These are phyloP conservation scores for Sicyos edulis DNA, from an alignment of 306 rosid species.

Conservation along the genomic window DNA sequence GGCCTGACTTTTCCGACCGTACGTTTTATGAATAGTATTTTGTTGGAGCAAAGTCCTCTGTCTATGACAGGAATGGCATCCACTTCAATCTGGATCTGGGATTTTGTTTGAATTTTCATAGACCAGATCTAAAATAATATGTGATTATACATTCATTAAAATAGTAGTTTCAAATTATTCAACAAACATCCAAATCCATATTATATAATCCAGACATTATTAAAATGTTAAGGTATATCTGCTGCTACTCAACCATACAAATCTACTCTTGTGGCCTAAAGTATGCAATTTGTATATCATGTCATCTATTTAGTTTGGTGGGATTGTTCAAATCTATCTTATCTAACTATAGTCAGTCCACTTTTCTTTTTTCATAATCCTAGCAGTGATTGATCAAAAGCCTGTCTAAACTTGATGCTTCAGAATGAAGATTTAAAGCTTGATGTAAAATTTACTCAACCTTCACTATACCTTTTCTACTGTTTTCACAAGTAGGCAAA, in stretches of 20 bases:
- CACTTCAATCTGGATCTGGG: background rate
- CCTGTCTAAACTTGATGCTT: background rate
- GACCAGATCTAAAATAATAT: background rate
- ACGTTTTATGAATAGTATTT: conserved; percentile 6
- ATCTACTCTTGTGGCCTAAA: background rate
- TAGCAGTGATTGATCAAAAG: conserved; percentile 4
- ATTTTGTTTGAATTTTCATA: background rate
- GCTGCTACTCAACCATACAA: background rate
- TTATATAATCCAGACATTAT: background rate
- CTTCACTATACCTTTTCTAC: background rate
- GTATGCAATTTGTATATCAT: background rate
- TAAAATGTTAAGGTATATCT: background rate
- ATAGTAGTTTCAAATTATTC: background rate
- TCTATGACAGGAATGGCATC: conserved; percentile 1
- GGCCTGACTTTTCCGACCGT: background rate
- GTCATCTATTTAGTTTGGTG: background rate
- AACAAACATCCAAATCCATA: background rate
- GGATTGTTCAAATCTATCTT: conserved; percentile 9
- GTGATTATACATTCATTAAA: background rate
- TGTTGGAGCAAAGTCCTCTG: conserved; percentile 1
- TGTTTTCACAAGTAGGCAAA: conserved; percentile 5
- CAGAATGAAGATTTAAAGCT: conserved; percentile 10
- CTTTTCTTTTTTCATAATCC: background rate
- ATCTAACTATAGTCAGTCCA: background rate
- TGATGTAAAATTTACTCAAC: conserved; percentile 15